Percentiles rank a stretch among this genome's conserved stretches.
These are phyloP conservation scores for Lepidium didymum DNA, from an alignment of 345 rosid genomes.

Conservation along the genomic window DNA sequence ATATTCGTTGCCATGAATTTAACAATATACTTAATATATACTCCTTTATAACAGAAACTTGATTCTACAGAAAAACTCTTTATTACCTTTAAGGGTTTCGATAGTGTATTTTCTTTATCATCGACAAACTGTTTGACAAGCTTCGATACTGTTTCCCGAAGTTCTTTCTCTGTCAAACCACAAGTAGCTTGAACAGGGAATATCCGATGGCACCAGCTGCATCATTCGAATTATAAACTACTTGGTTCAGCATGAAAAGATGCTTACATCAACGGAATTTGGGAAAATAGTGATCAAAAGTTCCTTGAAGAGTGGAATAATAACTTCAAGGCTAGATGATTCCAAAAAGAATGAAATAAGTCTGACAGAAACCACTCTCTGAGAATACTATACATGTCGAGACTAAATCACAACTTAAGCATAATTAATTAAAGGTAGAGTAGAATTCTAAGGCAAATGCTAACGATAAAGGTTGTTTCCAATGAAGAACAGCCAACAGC, in stretches of 20 bases:
- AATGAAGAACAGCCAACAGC: background rate
- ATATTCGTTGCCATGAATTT: background rate
- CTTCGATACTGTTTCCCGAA: slow-evolving; percentile 56
- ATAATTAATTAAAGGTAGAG: background rate
- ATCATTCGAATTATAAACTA: slow-evolving; percentile 21
- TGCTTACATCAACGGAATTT: background rate
- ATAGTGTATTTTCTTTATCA: slow-evolving; percentile 38
- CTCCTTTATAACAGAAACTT: background rate
- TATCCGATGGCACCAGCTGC: slow-evolving; percentile 95
- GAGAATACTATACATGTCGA: background rate
- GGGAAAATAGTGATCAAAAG: background rate
- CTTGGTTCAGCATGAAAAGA: background rate
- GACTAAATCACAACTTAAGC: background rate
- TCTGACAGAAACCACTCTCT: background rate
- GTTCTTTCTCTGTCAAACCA: slow-evolving; percentile 61
- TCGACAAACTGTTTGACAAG: slow-evolving; percentile 57
- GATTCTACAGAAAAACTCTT: background rate
- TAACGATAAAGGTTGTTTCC: background rate
- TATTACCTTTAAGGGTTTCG: slow-evolving; percentile 60
- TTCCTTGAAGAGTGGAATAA: background rate
- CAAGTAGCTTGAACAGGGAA: slow-evolving; percentile 93
- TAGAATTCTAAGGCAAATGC: background rate
- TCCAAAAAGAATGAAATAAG: background rate
- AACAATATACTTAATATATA: background rate
- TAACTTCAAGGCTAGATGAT: background rate